Evolutionary conservation across 1,139 yeast species (phyloP).

Genomic region (Sugiyamaella grinbergsii): DNA sequence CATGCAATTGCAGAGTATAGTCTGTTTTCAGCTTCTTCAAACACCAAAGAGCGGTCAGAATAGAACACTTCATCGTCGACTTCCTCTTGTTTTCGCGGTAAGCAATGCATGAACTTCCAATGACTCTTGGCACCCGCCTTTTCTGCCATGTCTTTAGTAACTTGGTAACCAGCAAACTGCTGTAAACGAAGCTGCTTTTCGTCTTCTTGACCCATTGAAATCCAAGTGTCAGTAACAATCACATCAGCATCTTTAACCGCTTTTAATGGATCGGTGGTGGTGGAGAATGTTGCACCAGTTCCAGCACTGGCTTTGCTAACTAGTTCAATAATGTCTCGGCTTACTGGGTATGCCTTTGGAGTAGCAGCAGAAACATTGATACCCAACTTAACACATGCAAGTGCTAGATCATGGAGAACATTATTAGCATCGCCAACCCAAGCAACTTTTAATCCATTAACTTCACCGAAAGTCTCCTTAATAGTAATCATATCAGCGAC

Average conservation of each 20-base stretch:
- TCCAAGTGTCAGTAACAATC: constrained; percentile 95
- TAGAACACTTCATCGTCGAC: constrained; percentile 92
- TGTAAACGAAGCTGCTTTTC: constrained; percentile 70
- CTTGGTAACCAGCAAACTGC: constrained; percentile 86
- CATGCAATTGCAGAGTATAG: constrained; percentile 95
- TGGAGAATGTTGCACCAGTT: constrained; percentile 57
- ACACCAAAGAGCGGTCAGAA: constrained; percentile 79
- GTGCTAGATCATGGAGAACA: constrained; percentile 90
- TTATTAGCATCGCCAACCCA: constrained; percentile 98
- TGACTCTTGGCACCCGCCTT: constrained; percentile 58
- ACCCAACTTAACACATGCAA: constrained; percentile 84
- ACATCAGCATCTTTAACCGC: constrained; percentile 78
- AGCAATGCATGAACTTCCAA: constrained; percentile 96
- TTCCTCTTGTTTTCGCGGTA: constrained; percentile 94
- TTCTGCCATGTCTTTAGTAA: constrained; percentile 63
- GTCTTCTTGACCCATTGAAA: constrained; percentile 95
- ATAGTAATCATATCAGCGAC: constrained; percentile 88
- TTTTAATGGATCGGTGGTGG: constrained; percentile 69
- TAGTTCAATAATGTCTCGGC: constrained; percentile 54
- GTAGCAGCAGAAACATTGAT: constrained; percentile 82
- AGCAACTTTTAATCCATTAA: constrained; percentile 71
- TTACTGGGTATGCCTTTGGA: constrained; percentile 71
- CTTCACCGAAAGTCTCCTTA: constrained; percentile 65
- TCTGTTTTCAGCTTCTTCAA: constrained; percentile 94
- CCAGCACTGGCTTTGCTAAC: constrained; percentile 58